Evolutionary conservation across 306 rosid species (phyloP).

Genomic region (Fagus sylvatica): DNA sequence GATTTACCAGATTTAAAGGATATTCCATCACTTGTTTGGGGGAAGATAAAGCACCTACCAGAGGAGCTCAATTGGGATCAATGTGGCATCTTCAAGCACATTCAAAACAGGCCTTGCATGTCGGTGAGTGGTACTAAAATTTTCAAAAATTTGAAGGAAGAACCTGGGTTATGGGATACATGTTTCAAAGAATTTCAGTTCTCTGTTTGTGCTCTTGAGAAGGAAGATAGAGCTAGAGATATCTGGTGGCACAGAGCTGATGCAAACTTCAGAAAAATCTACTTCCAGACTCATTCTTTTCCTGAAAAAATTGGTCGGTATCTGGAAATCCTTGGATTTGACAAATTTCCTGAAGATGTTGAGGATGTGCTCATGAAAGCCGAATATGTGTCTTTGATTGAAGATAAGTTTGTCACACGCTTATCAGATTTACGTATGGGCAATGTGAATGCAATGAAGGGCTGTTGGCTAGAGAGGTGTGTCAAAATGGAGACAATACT

Average conservation of each 20-base stretch:
- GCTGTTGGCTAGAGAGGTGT: conserved; percentile 37
- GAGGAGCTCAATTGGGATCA: conserved; percentile 29
- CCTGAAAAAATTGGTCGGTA: neutral
- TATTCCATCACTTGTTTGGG: conserved; percentile 11
- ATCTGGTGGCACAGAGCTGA: conserved; percentile 1
- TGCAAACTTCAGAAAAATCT: neutral
- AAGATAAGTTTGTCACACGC: conserved; percentile 2
- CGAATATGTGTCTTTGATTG: conserved; percentile 22
- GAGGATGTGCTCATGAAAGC: conserved; percentile 16
- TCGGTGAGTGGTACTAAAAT: conserved; percentile 4
- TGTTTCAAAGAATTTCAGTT: conserved; percentile 16
- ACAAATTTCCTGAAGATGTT: neutral
- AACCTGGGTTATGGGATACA: conserved; percentile 18
- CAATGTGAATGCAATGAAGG: conserved; percentile 14
- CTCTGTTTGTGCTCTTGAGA: conserved; percentile 6
- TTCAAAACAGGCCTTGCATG: neutral
- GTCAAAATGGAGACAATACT: conserved; percentile 15
- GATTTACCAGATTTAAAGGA: conserved; percentile 25
- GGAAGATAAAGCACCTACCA: conserved; percentile 20
- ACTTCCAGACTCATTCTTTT: neutral
- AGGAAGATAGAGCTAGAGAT: conserved; percentile 20
- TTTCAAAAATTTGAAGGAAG: conserved; percentile 19
- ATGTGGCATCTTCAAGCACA: conserved; percentile 13
- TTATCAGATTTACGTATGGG: conserved; percentile 14
- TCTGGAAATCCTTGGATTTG: conserved; percentile 20